Conservation (phyloP, 768 basidiomycete species). For the Trametes cubensis region DNA sequence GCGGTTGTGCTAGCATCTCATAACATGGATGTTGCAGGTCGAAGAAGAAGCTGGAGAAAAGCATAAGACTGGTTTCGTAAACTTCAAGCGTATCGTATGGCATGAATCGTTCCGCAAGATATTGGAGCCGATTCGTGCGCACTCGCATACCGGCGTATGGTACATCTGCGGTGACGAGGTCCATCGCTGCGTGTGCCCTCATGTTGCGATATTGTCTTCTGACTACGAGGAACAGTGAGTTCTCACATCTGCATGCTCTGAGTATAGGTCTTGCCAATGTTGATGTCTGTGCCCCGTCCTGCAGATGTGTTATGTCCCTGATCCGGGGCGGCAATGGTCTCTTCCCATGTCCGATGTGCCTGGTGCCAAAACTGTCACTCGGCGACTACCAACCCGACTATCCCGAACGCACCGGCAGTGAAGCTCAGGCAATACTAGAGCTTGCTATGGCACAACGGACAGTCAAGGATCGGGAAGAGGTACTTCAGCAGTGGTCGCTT, state of each 20-base stretch:
- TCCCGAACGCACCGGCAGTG: neutral
- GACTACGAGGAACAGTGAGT: conserved; percentile 53
- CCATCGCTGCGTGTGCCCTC: conserved; percentile 36
- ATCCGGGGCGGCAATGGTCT: conserved; percentile 9
- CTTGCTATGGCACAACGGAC: neutral
- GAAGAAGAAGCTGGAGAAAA: neutral
- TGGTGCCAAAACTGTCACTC: neutral
- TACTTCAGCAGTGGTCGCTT: neutral
- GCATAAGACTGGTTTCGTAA: neutral
- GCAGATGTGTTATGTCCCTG: conserved; percentile 15
- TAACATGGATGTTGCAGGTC: neutral
- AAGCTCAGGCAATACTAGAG: neutral
- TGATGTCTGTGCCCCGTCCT: too few species aligned
- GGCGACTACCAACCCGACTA: neutral
- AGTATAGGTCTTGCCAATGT: too few species aligned
- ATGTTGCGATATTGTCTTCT: conserved; percentile 42
- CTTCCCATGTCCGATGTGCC: conserved; percentile 10
- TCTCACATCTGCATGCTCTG: too few species aligned
- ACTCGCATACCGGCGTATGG: neutral
- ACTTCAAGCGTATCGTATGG: conserved; percentile 11
- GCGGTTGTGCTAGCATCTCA: neutral
- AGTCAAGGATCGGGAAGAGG: neutral
- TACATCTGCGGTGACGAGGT: neutral
- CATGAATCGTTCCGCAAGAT: conserved; percentile 1
- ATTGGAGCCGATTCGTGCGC: neutral